Base-by-base conservation (phyloP, 2,329 filamentous ascomycete species). In the Neospermospora avenae region DNA sequence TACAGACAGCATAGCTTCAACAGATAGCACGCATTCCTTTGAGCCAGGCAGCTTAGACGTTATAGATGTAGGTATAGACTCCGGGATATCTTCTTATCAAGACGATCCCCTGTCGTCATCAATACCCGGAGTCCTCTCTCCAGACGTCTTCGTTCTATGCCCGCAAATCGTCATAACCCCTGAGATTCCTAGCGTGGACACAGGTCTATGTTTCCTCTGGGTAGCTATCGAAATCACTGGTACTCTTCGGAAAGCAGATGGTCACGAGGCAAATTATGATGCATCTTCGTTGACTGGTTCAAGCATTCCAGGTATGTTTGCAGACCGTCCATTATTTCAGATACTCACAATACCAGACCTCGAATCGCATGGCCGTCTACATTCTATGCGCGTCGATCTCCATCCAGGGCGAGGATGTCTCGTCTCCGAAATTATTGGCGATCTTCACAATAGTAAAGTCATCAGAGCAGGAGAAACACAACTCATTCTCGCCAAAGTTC, bases 171-270 rank as follows among this genome's bases (percentile, higher is more conserved):
- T 56, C 11, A 59, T 74, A 55, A 73, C 68, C 5, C 66, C 73
- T 4, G 71, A 74, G 64, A 69, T 55, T 28, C 64, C 45, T 5
- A 67, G 60, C 60, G 61, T 76, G 10, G 68, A 71, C 54, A 68
- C 65, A 51, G 67, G 67, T 41, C 63, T 58, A 25, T 70, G 69
- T 14, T 68, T 66, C 22, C 64, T 75, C 6, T 75, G 73, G 70
- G 67, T 72, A 5, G 72, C 73, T n/a, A 65, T 76, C 51, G 70
- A 74, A 53, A 61, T 77, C 37, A 68, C 67, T 20, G 74, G 72
- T 16, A 52, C 61, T 39, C 63, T 72, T 44, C 61, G 63, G 39
- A 60, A 42, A 28, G 64, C 67, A 39, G 65, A 68, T 61, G 62
- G 61, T 13, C 24, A 56, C 25, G 52, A 62, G n/a, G 16, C 28